Percentiles rank a stretch among this genome's conserved stretches.
These are phyloP conservation scores for Populus davidiana DNA, from an alignment of 345 rosid species.

Conservation along the genomic window DNA sequence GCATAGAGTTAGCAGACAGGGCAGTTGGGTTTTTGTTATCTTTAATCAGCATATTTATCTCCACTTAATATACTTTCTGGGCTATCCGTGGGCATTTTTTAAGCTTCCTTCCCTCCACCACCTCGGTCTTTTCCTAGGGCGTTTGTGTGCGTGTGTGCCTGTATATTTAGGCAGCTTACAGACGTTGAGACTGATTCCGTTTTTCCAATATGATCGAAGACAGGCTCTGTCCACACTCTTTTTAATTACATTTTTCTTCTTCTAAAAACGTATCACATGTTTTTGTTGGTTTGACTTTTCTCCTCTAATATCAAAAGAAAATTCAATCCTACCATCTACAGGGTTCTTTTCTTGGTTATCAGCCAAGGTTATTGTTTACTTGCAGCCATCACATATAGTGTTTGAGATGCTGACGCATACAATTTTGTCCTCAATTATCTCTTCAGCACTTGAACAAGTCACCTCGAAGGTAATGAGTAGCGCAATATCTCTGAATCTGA, in stretches of 20 bases:
- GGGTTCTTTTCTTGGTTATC: neutral
- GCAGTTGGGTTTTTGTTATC: conserved; percentile 76
- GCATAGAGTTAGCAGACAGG: conserved; percentile 84
- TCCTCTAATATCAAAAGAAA: neutral
- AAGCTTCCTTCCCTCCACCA: no score
- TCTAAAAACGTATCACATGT: neutral
- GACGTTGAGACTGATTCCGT: no score
- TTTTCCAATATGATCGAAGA: no score
- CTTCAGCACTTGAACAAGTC: neutral
- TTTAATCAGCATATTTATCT: conserved; percentile 65
- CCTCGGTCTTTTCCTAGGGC: no score
- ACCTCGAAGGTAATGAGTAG: neutral
- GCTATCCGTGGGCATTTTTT: no score
- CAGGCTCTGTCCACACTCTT: no score
- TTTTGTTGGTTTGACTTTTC: neutral
- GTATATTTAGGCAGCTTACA: no score
- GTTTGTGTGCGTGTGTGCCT: no score
- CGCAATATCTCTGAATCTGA: neutral
- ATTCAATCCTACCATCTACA: neutral
- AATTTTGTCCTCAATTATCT: neutral
- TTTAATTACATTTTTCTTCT: neutral
- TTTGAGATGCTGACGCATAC: neutral
- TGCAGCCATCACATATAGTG: neutral
- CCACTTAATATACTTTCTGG: conserved; percentile 95
- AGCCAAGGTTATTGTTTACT: neutral